These are phyloP conservation scores for Lactarius quietus DNA, from an alignment of 768 basidiomycete species.

Conservation along the genomic window DNA sequence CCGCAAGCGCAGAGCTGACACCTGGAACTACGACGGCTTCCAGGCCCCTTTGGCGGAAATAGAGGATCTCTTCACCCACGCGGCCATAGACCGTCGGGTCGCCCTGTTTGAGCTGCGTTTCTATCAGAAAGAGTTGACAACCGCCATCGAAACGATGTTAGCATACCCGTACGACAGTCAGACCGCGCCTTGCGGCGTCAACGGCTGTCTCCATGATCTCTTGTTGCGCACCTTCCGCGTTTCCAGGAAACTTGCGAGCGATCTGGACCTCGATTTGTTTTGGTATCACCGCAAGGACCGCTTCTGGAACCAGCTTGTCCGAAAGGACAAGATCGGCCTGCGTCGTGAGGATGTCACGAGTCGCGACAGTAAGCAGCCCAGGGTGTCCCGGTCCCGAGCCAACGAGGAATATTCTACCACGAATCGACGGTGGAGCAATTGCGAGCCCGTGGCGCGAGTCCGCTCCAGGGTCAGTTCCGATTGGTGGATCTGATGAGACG, in stretches of 20 bases:
- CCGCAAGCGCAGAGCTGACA: slow-evolving; percentile 85
- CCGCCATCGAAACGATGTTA: not conserved
- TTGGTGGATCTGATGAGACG: slow-evolving; percentile 15
- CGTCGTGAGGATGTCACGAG: slow-evolving; percentile 72
- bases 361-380: slow-evolving; percentile 84
- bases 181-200: slow-evolving; percentile 71
- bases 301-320: slow-evolving; percentile 92
- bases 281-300: slow-evolving; percentile 84
- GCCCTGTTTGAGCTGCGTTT: slow-evolving; percentile 86
- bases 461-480: slow-evolving; percentile 14
- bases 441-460: slow-evolving; percentile 29
- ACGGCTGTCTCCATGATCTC: slow-evolving; percentile 94
- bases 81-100: slow-evolving; percentile 95
- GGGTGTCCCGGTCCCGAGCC: slow-evolving; percentile 97
- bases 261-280: slow-evolving; percentile 69
- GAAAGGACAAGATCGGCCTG: slow-evolving; percentile 86
- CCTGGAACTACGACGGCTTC: slow-evolving; percentile 87
- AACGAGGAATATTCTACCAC: slow-evolving; percentile 81
- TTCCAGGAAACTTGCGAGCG: slow-evolving; percentile 96
- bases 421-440: slow-evolving; percentile 30
- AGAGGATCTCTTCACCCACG: slow-evolving; percentile 90
- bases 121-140: slow-evolving; percentile 6
- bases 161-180: slow-evolving; percentile 83
- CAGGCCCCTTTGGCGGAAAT: slow-evolving; percentile 83
- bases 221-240: slow-evolving; percentile 89